Percentiles rank a stretch among this genome's conserved stretches.
phyloP scores from a whole-genome alignment of 139 green algal genomes.

The Microglena sp. region DNA sequence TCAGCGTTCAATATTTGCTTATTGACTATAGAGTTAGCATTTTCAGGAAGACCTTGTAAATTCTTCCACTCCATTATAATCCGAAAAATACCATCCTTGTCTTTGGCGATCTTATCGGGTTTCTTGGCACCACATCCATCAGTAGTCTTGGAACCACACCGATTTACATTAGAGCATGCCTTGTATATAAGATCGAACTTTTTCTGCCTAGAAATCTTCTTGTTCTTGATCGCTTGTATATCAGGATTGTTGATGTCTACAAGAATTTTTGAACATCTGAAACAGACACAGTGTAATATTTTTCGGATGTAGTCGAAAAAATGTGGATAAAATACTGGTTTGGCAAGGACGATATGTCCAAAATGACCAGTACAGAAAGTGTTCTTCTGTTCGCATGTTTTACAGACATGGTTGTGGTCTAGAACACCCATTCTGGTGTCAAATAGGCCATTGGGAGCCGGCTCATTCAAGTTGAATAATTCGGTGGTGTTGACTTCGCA shows the following conservation, averaged over 20 bases:
- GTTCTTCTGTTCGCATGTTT: constrained; percentile 49
- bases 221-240: neutral
- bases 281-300: constrained; percentile 84
- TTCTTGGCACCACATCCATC: neutral
- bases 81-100: neutral
- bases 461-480: constrained; percentile 70
- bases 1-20: constrained; percentile 51
- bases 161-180: neutral
- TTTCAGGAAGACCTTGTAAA: neutral
- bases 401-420: constrained; percentile 55
- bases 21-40: neutral
- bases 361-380: constrained; percentile 91
- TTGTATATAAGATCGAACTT: constrained; percentile 10
- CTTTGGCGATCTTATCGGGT: neutral
- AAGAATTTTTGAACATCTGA: constrained; percentile 73
- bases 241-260: constrained; percentile 42
- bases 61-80: constrained; percentile 15
- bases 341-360: constrained; percentile 85
- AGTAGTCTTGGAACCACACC: too few species aligned
- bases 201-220: constrained; percentile 8
- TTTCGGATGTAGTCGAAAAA: constrained; percentile 84
- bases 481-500: constrained; percentile 58
- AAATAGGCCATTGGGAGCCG: constrained; percentile 66
- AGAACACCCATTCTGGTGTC: constrained; percentile 86
- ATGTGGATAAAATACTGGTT: constrained; percentile 85